phyloP scores from a whole-genome alignment of 2,329 filamentous ascomycete species.

The Venturia aucupariae region DNA sequence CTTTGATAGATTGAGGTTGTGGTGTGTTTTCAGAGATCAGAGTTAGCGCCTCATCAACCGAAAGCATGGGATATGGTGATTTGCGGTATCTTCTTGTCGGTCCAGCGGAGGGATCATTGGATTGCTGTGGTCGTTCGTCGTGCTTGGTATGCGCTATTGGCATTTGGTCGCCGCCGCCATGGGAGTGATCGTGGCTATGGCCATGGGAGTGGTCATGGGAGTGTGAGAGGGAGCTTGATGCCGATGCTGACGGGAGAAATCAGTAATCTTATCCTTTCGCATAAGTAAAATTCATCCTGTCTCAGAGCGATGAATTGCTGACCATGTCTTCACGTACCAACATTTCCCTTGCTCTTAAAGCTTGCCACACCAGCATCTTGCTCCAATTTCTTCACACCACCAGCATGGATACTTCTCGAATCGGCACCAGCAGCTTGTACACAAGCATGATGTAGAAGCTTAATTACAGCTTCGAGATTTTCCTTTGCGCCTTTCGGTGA shows the following conservation, averaged over 20 bases:
- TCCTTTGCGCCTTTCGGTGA: conserved; percentile 93
- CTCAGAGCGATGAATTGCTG: not conserved
- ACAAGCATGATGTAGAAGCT: conserved; percentile 92
- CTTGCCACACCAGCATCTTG: conserved; percentile 60
- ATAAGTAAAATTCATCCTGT: not conserved
- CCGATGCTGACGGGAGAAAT: not conserved
- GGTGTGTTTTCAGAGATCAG: conserved; percentile 69
- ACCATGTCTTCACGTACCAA: conserved; percentile 17
- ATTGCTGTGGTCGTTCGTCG: conserved; percentile 43
- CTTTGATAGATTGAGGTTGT: conserved; percentile 45
- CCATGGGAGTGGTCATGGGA: conserved; percentile 33
- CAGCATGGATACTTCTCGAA: conserved; percentile 68
- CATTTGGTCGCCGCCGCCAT: conserved; percentile 44
- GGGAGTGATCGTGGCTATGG: conserved; percentile 48
- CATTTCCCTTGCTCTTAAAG: conserved; percentile 18
- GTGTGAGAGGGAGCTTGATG: conserved; percentile 15
- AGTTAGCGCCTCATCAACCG: conserved; percentile 69
- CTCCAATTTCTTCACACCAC: conserved; percentile 77
- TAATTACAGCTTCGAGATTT: conserved; percentile 81
- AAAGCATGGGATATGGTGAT: conserved; percentile 87
- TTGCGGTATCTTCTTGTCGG: conserved; percentile 64
- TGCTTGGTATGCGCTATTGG: conserved; percentile 63
- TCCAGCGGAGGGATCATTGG: conserved; percentile 51
- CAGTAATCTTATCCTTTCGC: not conserved
- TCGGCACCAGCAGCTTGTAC: conserved; percentile 75